Percentiles rank a stretch among this genome's conserved stretches.
phyloP scores from a whole-genome alignment of 139 green algal genomes.

The Yamagishiella unicocca region DNA sequence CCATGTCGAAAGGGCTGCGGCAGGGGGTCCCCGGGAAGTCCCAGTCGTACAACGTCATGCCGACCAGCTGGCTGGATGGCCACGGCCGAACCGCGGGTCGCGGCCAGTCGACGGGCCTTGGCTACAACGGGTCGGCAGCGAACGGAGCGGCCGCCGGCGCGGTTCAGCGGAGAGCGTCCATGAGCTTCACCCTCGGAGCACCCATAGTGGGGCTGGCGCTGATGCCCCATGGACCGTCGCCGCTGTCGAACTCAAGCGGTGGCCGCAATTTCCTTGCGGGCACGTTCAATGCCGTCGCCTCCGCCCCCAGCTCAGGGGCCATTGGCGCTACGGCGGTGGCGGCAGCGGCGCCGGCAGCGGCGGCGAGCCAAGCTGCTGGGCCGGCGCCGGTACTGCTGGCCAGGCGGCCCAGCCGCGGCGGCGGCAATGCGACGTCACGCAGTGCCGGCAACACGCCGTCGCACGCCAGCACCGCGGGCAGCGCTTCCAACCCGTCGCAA shows the following conservation, averaged over 20 bases:
- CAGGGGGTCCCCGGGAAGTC: constrained; percentile 9
- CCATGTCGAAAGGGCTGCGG: not conserved
- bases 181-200: constrained; percentile 4
- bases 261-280: not conserved
- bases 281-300: not conserved
- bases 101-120: not conserved
- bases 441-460: not conserved
- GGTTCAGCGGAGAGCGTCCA: not conserved
- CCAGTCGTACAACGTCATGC: constrained; percentile 27
- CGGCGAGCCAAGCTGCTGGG: not conserved
- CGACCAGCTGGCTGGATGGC: constrained; percentile 1
- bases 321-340: not conserved
- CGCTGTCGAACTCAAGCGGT: constrained; percentile 25
- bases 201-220: not conserved
- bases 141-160: not conserved
- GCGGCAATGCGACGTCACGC: not conserved
- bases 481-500: not conserved
- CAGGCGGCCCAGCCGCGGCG: not conserved
- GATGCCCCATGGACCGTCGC: constrained; percentile 27
- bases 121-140: not conserved
- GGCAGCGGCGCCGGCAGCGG: not conserved
- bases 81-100: constrained; percentile 19
- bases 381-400: not conserved
- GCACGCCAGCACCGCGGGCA: not conserved
- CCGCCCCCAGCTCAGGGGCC: not conserved